phyloP scores from a whole-genome alignment of 495 filamentous ascomycete species.

The Aspergillus cavernicola region DNA sequence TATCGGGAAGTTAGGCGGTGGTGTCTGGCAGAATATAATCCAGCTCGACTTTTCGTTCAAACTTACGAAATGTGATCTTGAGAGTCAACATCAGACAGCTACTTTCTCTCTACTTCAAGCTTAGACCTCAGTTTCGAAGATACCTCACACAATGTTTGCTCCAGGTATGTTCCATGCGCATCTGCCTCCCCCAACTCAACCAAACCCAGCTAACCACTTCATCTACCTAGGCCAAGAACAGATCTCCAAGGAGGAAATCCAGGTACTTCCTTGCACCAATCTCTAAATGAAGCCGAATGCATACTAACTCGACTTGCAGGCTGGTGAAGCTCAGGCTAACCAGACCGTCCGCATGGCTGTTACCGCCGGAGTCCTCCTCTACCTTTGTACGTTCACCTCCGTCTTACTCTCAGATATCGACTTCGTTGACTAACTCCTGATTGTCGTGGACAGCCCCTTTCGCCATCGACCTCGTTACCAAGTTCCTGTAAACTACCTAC shows the following conservation, averaged over 20 bases:
- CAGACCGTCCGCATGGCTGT: slow-evolving; percentile 62
- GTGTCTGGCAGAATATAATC: neutral
- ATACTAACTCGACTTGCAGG: slow-evolving; percentile 27
- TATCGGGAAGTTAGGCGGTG: slow-evolving; percentile 5
- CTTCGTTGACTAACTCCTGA: neutral
- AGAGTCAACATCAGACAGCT: no score
- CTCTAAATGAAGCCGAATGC: neutral
- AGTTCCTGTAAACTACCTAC: slow-evolving; percentile 56
- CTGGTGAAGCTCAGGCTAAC: slow-evolving; percentile 66
- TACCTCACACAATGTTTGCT: slow-evolving; percentile 40
- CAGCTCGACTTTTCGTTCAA: slow-evolving; percentile 6
- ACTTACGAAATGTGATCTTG: neutral
- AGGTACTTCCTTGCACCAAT: slow-evolving; percentile 21
- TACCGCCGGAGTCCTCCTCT: slow-evolving; percentile 63
- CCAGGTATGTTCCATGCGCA: slow-evolving; percentile 30
- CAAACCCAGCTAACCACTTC: neutral
- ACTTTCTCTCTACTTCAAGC: neutral
- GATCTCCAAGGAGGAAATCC: slow-evolving; percentile 46
- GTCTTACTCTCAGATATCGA: slow-evolving; percentile 4
- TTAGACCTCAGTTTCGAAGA: no score
- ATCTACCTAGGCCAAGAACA: slow-evolving; percentile 38
- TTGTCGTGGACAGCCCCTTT: neutral
- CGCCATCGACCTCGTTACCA: slow-evolving; percentile 20
- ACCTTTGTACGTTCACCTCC: slow-evolving; percentile 62
- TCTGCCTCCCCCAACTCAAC: neutral